Conservation (phyloP, 306 rosid species). For the Geum urbanum region DNA sequence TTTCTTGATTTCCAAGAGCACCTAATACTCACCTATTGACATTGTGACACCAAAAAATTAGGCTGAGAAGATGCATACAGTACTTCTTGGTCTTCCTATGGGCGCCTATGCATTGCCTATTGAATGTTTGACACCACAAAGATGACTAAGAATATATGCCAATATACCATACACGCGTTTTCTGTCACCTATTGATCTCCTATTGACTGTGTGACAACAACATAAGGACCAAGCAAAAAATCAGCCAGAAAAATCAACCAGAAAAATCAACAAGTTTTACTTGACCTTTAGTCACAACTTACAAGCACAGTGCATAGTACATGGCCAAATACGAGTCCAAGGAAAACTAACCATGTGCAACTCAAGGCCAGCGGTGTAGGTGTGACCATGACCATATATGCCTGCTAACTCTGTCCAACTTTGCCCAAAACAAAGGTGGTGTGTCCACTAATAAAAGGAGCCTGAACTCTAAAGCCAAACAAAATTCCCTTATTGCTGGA, state of each 20-base stretch:
- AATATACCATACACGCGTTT: not conserved
- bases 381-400: not conserved
- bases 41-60: not conserved
- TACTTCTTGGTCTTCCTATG: not conserved
- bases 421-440: not conserved
- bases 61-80: not conserved
- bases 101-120: not conserved
- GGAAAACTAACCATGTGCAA: not conserved
- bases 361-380: conserved; percentile 2
- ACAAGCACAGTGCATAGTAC: not conserved
- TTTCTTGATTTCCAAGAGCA: not conserved
- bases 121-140: not conserved
- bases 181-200: not conserved
- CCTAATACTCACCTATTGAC: not conserved
- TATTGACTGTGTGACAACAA: not conserved
- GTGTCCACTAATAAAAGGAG: not conserved
- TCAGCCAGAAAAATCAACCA: not conserved
- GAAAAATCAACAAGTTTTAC: not conserved
- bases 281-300: not conserved
- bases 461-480: not conserved
- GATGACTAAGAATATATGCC: not conserved
- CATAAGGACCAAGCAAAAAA: not conserved
- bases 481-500: not conserved
- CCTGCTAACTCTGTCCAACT: not conserved
- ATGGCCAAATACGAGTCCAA: not conserved